Conservation (phyloP, 139 green algal species). For the Chlorella sp. region DNA sequence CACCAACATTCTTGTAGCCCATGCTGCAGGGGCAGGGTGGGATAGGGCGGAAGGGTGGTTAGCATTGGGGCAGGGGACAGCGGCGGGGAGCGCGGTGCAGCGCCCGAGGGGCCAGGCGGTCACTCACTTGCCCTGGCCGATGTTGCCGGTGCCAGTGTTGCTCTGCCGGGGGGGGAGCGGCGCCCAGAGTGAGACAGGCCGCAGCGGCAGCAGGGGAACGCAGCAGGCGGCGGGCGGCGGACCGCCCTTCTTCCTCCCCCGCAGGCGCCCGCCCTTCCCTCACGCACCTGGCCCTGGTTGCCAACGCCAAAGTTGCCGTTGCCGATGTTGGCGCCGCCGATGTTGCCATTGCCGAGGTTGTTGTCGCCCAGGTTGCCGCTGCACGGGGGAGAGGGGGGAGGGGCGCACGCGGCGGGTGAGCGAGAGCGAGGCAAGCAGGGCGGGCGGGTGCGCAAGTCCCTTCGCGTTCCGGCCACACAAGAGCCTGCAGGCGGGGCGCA, state of each 20-base stretch:
- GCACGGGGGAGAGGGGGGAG: not conserved
- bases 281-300: not conserved
- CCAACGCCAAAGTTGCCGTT: not conserved
- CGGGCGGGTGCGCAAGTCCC: no score
- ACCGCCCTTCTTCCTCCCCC: no score
- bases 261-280: no score
- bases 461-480: no score
- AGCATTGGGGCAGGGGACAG: not conserved
- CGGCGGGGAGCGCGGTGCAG: not conserved
- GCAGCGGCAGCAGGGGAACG: no score
- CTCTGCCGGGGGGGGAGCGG: no score
- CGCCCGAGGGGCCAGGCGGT: not conserved
- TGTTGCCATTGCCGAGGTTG: conserved; percentile 1
- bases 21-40: not conserved
- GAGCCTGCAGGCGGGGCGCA: no score
- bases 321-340: not conserved
- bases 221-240: no score
- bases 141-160: not conserved
- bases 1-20: not conserved
- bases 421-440: not conserved
- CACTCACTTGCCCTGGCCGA: not conserved
- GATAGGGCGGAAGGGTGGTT: not conserved
- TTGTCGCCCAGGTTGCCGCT: not conserved
- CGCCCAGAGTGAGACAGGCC: no score
- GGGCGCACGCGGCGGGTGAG: not conserved